These are phyloP conservation scores for Suillus clintonianus DNA, from an alignment of 768 basidiomycete species.

Conservation along the genomic window DNA sequence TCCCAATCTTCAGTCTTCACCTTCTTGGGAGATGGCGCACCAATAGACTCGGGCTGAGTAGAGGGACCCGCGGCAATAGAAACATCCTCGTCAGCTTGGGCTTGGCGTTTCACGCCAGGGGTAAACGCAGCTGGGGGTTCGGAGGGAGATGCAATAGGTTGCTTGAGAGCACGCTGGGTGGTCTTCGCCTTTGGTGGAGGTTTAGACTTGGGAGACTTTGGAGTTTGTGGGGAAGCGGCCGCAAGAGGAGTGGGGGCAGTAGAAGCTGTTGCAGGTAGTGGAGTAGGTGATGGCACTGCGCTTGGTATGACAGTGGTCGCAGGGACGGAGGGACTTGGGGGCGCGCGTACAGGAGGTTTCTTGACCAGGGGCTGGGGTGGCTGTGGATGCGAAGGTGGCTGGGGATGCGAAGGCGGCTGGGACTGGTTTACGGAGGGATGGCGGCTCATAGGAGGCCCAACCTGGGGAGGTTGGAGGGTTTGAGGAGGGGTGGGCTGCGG, in stretches of 20 bases:
- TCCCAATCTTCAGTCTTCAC: conserved; percentile 69
- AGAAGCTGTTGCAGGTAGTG: conserved; percentile 52
- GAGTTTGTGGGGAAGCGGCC: conserved; percentile 61
- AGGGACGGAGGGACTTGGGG: conserved; percentile 25
- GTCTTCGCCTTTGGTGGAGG: conserved; percentile 47
- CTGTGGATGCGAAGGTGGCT: conserved; percentile 11
- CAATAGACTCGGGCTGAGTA: conserved; percentile 28
- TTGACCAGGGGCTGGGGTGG: conserved; percentile 19
- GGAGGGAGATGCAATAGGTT: conserved; percentile 38
- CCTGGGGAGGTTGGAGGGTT: conserved; percentile 18
- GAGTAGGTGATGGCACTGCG: conserved; percentile 36
- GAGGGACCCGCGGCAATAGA: conserved; percentile 31
- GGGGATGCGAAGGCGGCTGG: conserved; percentile 9
- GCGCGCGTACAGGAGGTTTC: conserved; percentile 11
- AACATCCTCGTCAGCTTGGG: conserved; percentile 36
- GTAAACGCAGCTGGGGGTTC: conserved; percentile 28
- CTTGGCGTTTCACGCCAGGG: conserved; percentile 33
- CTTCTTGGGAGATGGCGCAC: conserved; percentile 73
- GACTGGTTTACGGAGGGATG: conserved; percentile 31
- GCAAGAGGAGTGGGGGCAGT: conserved; percentile 40
- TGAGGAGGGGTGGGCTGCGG: conserved; percentile 18
- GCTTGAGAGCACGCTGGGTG: conserved; percentile 29
- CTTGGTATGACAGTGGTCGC: conserved; percentile 9
- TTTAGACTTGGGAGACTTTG: conserved; percentile 72
- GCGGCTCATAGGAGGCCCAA: conserved; percentile 27